Percentiles rank a stretch among this genome's conserved stretches.
phyloP scores from a whole-genome alignment of 2,329 filamentous ascomycete genomes.

The Stemphylium lycopersici region DNA sequence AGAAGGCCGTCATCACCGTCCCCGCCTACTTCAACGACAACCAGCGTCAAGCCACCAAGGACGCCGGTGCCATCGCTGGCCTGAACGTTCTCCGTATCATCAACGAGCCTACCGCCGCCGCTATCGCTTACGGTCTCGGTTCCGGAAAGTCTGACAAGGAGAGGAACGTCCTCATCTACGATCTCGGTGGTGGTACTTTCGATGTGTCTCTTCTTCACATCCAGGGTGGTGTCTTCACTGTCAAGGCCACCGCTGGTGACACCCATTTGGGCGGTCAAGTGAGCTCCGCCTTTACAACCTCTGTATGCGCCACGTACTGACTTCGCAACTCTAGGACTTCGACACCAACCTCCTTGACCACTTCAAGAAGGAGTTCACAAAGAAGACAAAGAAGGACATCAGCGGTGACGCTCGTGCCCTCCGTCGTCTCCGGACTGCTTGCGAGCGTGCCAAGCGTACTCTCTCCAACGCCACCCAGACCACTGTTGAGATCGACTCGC shows the following conservation, averaged over 20 bases:
- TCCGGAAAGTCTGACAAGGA: constrained; percentile 95
- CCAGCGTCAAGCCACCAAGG: constrained; percentile 99
- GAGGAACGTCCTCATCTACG: constrained; percentile 99
- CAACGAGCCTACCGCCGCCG: constrained; percentile 98
- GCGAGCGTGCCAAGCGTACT: constrained; percentile 99
- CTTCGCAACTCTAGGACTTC: constrained; percentile 80
- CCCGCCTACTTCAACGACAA: constrained; percentile 99
- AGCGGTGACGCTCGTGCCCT: constrained; percentile 87
- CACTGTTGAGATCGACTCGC: constrained; percentile 97
- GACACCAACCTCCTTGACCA: constrained; percentile 94
- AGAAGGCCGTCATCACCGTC: constrained; percentile 98
- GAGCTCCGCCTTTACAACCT: no score
- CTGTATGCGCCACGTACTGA: no score
- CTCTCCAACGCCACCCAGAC: constrained; percentile 97
- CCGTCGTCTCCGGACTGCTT: constrained; percentile 93
- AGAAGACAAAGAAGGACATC: constrained; percentile 68
- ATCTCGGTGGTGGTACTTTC: constrained; percentile 99
- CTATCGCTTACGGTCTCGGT: constrained; percentile 97
- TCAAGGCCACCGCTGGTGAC: constrained; percentile 97
- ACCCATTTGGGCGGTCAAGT: constrained; percentile 92
- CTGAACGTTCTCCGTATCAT: constrained; percentile 99
- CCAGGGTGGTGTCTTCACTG: constrained; percentile 98
- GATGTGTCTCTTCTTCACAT: constrained; percentile 99
- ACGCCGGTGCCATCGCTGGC: constrained; percentile 95
- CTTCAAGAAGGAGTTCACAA: constrained; percentile 93